Evolutionary conservation across 2,329 filamentous ascomycete species (phyloP), one percentile per base, ranked within the genome.

Genomic region (Talaromyces sp.): DNA sequence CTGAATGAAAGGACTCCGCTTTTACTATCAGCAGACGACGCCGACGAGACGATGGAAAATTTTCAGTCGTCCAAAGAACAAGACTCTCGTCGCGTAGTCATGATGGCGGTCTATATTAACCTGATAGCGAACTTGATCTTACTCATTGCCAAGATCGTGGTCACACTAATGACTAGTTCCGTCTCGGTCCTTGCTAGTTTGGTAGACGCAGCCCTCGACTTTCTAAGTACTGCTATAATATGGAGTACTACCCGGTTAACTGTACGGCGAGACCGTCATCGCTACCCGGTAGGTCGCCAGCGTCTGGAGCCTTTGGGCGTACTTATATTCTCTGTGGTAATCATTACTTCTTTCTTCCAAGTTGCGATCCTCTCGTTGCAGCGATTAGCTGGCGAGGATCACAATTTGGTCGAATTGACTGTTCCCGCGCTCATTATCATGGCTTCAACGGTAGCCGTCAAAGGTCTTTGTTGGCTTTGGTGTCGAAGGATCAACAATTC

Each of bases 91-190:
- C 84, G 82, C 15, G 84, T 96, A 51, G 91, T 97, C 51, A 88
- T 86, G n/a, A 69, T 94, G 19, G 92, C 93, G 41, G 94, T 97
- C 66, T 93, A 91, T 71, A 76, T 95, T 71, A 96, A 95, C 69
- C 82, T 95, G 51, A 75, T 82, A 21, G 91, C 91, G 59, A 96
- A 96, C 69, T 78, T 84, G 2, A 76, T 89, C 43, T 80, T 96
- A 1, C 81, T 96, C 2, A 81, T 82, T 6, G 84, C 89, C 60
- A 96, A 96, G 71, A 83, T 91, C 53, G 81, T 83, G 39, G 90
- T 94, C 53, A 86, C 92, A 40, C 69, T 90, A 35, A 83, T 90
- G 53, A 91, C 91, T 0, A 89, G 86, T 19, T 86, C 84, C 15
- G 75, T 87, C 60, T 83, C 83, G 1, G 77, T 87, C 19, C 85